Base-by-base conservation (phyloP, 768 basidiomycete species). In the Termitomyces eurrhizus region DNA sequence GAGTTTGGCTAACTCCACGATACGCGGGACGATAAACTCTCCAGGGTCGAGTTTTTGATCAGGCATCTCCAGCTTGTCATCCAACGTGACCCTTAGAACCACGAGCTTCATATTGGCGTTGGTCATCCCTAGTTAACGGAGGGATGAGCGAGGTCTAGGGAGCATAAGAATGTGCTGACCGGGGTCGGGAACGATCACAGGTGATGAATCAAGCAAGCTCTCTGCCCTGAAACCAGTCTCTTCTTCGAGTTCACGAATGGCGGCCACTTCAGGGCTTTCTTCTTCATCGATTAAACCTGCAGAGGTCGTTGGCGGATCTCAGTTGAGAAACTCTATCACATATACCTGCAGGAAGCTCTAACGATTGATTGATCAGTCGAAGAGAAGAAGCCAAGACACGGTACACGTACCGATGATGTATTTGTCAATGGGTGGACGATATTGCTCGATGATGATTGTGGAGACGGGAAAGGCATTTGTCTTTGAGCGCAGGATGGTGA, bases 41-140 rank as follows among this genome's bases (percentile, higher is more conserved):
- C 93, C 95, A n/a, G 79, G 76, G 18, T 96, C 93, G 1, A 95
- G 86, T 58, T 90, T 84, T 57, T 91, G 86, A 12, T 80, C 74
- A 0, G 93, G 93, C 16, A 78, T 79, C 62, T 88, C 83, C 63
- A 96, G 75, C 66, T 82, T 72, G 62, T 84, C 85, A n/a, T 82
- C 77, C 57, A 98, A 77, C 37, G 77, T 71, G 48, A 93, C 89
- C 60, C 82, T 80, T 33, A 95, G 77, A 18, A 88, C 79, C 51
- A 93, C 86, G 24, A 97, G 82, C 67, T 92, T 88, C 92, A 95
- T 95, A 69, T 91, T 96, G 13, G 95, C 91, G 48, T 87, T 93
- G 21, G 92, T 90, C 94, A 98, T 95, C 11, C 95, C 94, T 92
- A 49, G 35, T 32, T 8, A 51, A 3, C 24, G 33, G 13, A 58